phyloP scores from a whole-genome alignment of 1,139 yeast species.

The Candida sp. region DNA sequence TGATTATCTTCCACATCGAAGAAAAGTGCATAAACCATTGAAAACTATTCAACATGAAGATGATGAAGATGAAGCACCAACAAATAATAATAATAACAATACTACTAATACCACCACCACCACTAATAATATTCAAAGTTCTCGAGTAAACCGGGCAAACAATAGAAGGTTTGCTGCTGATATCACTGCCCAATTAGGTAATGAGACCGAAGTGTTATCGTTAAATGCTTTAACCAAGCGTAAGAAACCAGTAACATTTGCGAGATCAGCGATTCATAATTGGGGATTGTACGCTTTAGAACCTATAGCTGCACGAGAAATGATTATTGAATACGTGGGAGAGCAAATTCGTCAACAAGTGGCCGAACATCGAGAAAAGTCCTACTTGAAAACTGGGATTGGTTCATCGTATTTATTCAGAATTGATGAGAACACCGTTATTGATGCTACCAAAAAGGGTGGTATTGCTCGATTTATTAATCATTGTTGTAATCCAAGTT shows the following conservation, averaged over 20 bases:
- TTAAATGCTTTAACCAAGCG: constrained; percentile 80
- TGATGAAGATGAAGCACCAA: constrained; percentile 36
- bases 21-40: constrained; percentile 51
- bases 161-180: constrained; percentile 91
- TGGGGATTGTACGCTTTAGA: constrained; percentile 98
- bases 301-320: constrained; percentile 90
- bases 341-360: constrained; percentile 93
- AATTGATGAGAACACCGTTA: constrained; percentile 90
- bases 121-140: constrained; percentile 43
- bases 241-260: constrained; percentile 92
- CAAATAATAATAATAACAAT: constrained; percentile 6
- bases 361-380: constrained; percentile 88
- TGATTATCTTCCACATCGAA: constrained; percentile 76
- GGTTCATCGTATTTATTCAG: constrained; percentile 93
- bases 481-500: constrained; percentile 96
- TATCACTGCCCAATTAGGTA: constrained; percentile 78
- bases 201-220: constrained; percentile 78
- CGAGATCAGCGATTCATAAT: constrained; percentile 94
- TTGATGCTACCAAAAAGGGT: constrained; percentile 97
- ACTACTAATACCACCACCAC: constrained; percentile 7
- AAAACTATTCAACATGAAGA: constrained; percentile 58
- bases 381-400: constrained; percentile 85
- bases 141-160: constrained; percentile 85
- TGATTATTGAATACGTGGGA: constrained; percentile 99
- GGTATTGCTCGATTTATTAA: constrained; percentile 96